phyloP scores from a whole-genome alignment of 805 yeast species.

The Deakozyma indianensis region DNA sequence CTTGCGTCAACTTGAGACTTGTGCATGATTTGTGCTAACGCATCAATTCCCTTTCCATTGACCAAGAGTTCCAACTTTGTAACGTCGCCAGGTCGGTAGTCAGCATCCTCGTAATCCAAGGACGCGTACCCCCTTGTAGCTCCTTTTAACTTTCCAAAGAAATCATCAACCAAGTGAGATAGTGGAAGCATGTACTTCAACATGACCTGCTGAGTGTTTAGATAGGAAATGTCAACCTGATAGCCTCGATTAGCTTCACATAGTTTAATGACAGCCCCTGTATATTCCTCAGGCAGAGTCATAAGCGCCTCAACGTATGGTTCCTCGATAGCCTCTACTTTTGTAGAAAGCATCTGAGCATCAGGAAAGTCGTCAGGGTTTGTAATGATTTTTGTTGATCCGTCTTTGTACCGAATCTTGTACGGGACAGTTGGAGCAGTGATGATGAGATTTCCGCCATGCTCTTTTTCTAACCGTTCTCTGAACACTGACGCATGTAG shows the following conservation, averaged over 20 bases:
- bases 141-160: slow-evolving; percentile 86
- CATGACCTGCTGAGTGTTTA: slow-evolving; percentile 68
- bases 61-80: slow-evolving; percentile 81
- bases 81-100: slow-evolving; percentile 65
- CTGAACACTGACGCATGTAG: slow-evolving; percentile 90
- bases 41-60: slow-evolving; percentile 82
- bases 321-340: slow-evolving; percentile 46
- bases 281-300: slow-evolving; percentile 80
- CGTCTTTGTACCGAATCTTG: slow-evolving; percentile 54
- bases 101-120: slow-evolving; percentile 86
- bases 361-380: slow-evolving; percentile 88
- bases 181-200: slow-evolving; percentile 72
- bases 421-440: slow-evolving; percentile 97
- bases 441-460: slow-evolving; percentile 81
- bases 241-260: slow-evolving; percentile 77
- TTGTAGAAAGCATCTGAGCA: slow-evolving; percentile 19
- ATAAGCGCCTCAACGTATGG: slow-evolving; percentile 85
- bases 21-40: slow-evolving; percentile 84
- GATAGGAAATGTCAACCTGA: slow-evolving; percentile 64
- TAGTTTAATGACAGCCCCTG: slow-evolving; percentile 74
- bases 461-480: slow-evolving; percentile 83
- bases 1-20: slow-evolving; percentile 53
- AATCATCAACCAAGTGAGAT: slow-evolving; percentile 85
- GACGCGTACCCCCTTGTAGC: slow-evolving; percentile 88
- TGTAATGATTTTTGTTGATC: slow-evolving; percentile 49